Percentiles rank a stretch among this genome's conserved stretches.
Evolutionary conservation across 2,329 filamentous ascomycete genomes (phyloP).

Genomic region (Sporothrix mexicana): DNA sequence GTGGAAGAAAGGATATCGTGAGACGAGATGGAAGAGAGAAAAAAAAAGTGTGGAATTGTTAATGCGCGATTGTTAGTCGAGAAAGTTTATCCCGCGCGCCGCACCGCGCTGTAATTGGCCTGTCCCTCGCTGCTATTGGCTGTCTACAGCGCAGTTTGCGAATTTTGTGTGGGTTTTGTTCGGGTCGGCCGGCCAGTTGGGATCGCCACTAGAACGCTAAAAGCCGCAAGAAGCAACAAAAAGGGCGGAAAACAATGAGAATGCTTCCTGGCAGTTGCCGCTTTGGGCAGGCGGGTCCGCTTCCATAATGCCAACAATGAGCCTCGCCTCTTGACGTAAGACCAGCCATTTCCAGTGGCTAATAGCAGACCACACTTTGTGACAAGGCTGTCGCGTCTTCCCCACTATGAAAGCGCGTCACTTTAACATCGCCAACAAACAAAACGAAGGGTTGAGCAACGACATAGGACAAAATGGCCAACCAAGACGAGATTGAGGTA

Average conservation of each 20-base stretch:
- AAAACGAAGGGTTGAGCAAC: not conserved
- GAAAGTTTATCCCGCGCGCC: constrained; percentile 8
- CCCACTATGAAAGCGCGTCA: constrained; percentile 19
- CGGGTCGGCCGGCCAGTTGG: constrained; percentile 25
- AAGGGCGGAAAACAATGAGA: not conserved
- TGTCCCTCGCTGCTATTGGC: not conserved
- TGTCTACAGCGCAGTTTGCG: not conserved
- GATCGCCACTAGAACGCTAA: constrained; percentile 26
- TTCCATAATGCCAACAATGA: not conserved
- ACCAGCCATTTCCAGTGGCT: not conserved
- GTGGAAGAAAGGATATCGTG: constrained; percentile 11
- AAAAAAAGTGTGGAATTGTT: constrained; percentile 12
- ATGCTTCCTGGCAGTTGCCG: constrained; percentile 19
- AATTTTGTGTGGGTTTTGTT: not conserved
- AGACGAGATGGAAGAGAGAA: not conserved
- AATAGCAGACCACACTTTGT: not conserved
- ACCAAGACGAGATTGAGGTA: constrained; percentile 43
- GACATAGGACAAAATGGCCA: constrained; percentile 38
- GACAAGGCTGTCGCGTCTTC: constrained; percentile 25
- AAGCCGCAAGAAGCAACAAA: constrained; percentile 5
- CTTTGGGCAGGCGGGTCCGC: constrained; percentile 8
- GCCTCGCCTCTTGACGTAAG: not conserved
- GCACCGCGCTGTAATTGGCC: constrained; percentile 1
- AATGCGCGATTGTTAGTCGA: not conserved
- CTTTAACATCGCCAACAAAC: not conserved